phyloP scores from a whole-genome alignment of 2,329 filamentous ascomycete genomes.

The Botrytis elliptica region DNA sequence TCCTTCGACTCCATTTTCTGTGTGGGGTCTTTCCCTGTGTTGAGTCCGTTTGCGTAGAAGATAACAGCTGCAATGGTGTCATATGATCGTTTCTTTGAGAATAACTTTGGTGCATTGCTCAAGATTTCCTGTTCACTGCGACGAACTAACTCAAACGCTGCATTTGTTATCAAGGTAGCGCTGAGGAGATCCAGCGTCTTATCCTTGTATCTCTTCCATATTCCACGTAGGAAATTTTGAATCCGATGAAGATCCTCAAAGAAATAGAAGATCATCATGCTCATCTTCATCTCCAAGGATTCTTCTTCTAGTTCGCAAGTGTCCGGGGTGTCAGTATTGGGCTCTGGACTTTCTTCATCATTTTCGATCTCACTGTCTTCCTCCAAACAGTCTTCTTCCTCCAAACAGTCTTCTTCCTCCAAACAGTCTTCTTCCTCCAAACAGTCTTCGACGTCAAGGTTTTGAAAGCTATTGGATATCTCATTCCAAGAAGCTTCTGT shows the following conservation, averaged over 20 bases:
- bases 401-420: no score
- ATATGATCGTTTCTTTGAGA: neutral
- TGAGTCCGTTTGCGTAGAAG: neutral
- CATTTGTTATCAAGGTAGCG: neutral
- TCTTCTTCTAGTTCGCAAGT: neutral
- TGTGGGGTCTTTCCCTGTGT: neutral
- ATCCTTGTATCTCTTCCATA: neutral
- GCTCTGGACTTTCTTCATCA: no score
- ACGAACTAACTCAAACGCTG: neutral
- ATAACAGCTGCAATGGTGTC: neutral
- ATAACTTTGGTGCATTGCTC: neutral
- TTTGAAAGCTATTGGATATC: neutral
- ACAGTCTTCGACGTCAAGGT: neutral
- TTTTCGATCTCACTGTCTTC: neutral
- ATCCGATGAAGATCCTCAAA: slow-evolving; percentile 2
- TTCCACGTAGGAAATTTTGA: neutral
- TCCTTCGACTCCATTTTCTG: neutral
- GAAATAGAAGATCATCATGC: slow-evolving; percentile 1
- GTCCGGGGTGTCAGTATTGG: neutral
- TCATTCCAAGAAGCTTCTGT: neutral
- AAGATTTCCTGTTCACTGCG: neutral
- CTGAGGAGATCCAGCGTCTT: neutral
- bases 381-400: neutral
- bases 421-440: neutral
- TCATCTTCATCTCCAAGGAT: neutral